A percentile compares a stretch with the other conserved stretches of the same genome.
Evolutionary conservation across 2,329 filamentous ascomycete genomes (phyloP).

Genomic region (Harringtonia lauricola): DNA sequence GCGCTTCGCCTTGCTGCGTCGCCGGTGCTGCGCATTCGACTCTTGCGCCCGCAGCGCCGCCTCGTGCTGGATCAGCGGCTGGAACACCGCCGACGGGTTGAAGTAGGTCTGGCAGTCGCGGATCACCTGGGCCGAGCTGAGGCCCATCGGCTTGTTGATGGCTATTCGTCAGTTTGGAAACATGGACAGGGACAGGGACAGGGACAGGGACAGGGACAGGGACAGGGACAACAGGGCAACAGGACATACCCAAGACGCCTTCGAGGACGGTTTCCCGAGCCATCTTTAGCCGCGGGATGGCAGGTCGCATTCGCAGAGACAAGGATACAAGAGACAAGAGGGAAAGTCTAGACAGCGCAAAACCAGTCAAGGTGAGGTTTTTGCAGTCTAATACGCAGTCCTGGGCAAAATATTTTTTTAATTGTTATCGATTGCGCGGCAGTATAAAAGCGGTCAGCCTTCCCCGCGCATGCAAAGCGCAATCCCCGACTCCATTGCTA

Average conservation of each 20-base stretch:
- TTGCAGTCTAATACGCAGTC: too few species aligned
- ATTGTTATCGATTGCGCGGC: conserved; percentile 2
- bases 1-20: conserved; percentile 45
- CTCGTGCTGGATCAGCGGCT: conserved; percentile 56
- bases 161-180: conserved; percentile 38
- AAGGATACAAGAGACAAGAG: neutral
- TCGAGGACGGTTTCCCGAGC: conserved; percentile 41
- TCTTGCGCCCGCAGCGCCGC: conserved; percentile 41
- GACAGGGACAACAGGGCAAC: neutral
- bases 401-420: neutral
- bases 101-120: conserved; percentile 79
- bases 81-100: conserved; percentile 70
- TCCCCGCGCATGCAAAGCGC: neutral
- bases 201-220: neutral
- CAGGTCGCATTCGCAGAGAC: conserved; percentile 19
- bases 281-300: conserved; percentile 34
- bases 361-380: too few species aligned
- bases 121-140: conserved; percentile 83
- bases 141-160: conserved; percentile 82
- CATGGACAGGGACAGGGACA: neutral
- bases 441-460: conserved; percentile 2
- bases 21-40: conserved; percentile 44
- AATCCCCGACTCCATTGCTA: too few species aligned
- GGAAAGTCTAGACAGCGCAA: neutral
- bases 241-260: conserved; percentile 43